Base-by-base conservation (phyloP, 768 basidiomycete species). In the Tricholoma furcatifolium region DNA sequence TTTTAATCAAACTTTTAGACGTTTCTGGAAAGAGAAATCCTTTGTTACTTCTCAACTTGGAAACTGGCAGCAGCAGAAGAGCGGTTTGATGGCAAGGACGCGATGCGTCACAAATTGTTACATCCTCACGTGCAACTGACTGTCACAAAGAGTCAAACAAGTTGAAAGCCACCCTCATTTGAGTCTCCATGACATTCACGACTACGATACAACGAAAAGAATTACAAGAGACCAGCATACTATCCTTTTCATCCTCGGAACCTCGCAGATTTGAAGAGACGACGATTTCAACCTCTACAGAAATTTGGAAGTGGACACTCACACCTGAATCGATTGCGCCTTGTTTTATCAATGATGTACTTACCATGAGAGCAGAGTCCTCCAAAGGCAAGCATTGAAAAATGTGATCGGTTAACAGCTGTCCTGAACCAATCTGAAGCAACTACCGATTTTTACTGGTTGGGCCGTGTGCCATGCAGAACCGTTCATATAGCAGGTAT, bases 391-490 rank as follows among this genome's bases (percentile, higher is more conserved):
- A 32, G 54, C 47, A 50, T 9, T 12, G 6, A 17, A 58, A 42
- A 18, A 10, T 27, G 14, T 32, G 20, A 47, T 50, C 43, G 35
- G 39, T 15, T 12, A 40, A 44, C 15, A 24, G 43, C 20, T 31
- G 43, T 24, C 20, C 39, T 49, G 31, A 58, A 47, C 27, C n/a
- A 48, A 24, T 38, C 40, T 47, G 31, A 56, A 84, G 85, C 71
- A 9, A 58, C 64, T 32, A 58, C 63, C 32, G 85, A 88, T 51
- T 87, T 83, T 57, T 90, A 77, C 64, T 85, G 86, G 85, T 68
- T 92, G 12, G 86, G 87, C 9, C 69, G 82, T 15, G 74, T 86
- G 1, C 90, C 90, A 3, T 91, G 88, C 65, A 73, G 88, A 12
- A 81, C 68, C 2, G 83, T 88, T 15, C 65, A 71, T 34, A 62